Base-by-base conservation (phyloP, 1,284 basidiomycete genomes). In the Grifola frondosa region DNA sequence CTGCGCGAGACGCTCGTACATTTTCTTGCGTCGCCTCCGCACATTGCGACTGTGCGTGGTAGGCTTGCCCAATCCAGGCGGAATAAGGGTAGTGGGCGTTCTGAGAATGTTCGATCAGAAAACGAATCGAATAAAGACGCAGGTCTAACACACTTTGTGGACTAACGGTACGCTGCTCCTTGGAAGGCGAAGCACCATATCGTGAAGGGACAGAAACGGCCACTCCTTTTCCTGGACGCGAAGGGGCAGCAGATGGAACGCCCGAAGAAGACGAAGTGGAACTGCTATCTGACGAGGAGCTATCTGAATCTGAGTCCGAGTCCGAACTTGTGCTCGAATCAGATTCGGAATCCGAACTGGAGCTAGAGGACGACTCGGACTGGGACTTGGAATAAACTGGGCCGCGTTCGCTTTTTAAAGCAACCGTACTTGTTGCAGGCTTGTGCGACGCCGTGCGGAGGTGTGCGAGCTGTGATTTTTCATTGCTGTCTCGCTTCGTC, bases 31-130 rank as follows among this genome's bases (percentile, higher is more conserved):
- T 15, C 67, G 57, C n/a, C 84, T 70, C 25, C 87, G 80, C 21
- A 73, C 58, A 58, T 90, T 89, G 4, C 87, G 77, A 25, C 68
- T 71, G 9, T 75, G 80, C 0, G 87, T 89, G n/a, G 77, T 63
- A 1, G 74, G 60, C 60, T 83, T 88, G 6, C 86, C 87, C 26
- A 72, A 61, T 1, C 83, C 82, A 0, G 84, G 84, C 0, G 83
- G 80, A 13, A 83, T 73, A 37, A 54, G 56, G 40, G 19, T 53
- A 1, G 6, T 48, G 49, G 44, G 42, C 13, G 46, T 36, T 36
- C 19, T 21, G 37, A 13, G 46, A 43, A 28, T n/a, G 30, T 6
- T 30, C 1, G n/a, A 28, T 24, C 38, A 43, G 23, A 32, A 44
- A 24, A 30, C 17, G 17, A 21, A 40, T n/a, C 16, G 34, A 5